Base-by-base conservation (phyloP, 2,329 filamentous ascomycete genomes). In the Ophiocordyceps australis region DNA sequence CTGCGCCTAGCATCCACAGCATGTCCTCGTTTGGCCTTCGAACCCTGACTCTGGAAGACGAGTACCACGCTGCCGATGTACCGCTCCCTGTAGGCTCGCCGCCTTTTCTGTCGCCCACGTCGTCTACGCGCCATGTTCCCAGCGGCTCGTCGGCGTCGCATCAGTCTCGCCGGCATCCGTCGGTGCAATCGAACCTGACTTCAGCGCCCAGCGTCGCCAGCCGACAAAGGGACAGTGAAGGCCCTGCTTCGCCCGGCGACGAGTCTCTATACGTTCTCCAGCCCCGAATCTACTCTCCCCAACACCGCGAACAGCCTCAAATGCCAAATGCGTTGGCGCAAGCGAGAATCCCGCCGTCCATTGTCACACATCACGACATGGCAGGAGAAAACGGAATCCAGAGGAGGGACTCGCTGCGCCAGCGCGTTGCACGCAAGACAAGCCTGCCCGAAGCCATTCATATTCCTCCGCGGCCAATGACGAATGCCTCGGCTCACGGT, bases 261-360 rank as follows among this genome's bases (percentile, higher is more conserved):
- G 50, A 51, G 8, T 44, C 52, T 0, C 37, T 69, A 2, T 69
- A 57, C 30, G 50, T 71, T 14, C 47, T 72, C 5, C 65, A 71
- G 33, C 66, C 66, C 9, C 52, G 57, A 18, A 68, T 63, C 1
- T 71, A 71, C 35, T 68, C 62, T 1, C 66, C 66, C 0, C 27
- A 31, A 13, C 24, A 25, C 1, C 19, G 26, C 5, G 29, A 22
- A 5, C 25, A 29, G 9, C 9, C 24, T 9, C 21, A 28, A 7
- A n/a, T n/a, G n/a, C n/a, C 15, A 12, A 24, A 20, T 9, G 13
- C 17, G 10, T 14, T 9, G 10, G 17, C 24, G 2, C 24, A 11
- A 8, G 4, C 13, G 4, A n/a, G 15, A 9, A 23, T 9, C 11
- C n/a, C 13, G 8, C 12, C 14, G 9, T 12, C 3, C 17, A 20